phyloP scores from a whole-genome alignment of 2,329 filamentous ascomycete species.

The Aureobasidium melanogenum region DNA sequence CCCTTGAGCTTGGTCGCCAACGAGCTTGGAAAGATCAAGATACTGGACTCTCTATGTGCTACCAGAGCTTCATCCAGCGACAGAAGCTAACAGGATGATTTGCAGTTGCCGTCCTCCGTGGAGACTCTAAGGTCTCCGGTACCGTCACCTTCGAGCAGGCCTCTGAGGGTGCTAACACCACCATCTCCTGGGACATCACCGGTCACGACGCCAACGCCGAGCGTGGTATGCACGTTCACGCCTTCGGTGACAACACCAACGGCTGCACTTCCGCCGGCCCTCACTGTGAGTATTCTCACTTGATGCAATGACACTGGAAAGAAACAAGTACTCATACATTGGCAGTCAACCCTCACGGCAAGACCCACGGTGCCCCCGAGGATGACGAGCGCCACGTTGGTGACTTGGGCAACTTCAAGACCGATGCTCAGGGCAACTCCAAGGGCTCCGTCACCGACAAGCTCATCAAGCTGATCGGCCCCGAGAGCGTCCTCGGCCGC shows the following conservation, averaged over 20 bases:
- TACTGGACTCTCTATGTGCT: background rate
- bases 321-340: background rate
- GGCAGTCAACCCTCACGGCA: slow-evolving; percentile 90
- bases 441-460: slow-evolving; percentile 73
- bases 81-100: background rate
- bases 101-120: slow-evolving; percentile 88
- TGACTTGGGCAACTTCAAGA: slow-evolving; percentile 95
- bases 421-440: slow-evolving; percentile 83
- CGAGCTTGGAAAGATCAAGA: background rate
- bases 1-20: background rate
- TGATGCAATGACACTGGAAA: background rate
- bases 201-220: slow-evolving; percentile 91
- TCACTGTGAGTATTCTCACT: slow-evolving; percentile 62
- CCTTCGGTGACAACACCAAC: slow-evolving; percentile 99
- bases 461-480: slow-evolving; percentile 89
- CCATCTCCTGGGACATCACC: slow-evolving; percentile 82
- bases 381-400: slow-evolving; percentile 89
- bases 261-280: slow-evolving; percentile 97
- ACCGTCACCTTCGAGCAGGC: slow-evolving; percentile 93
- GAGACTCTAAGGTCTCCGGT: slow-evolving; percentile 91
- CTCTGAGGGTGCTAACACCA: slow-evolving; percentile 72
- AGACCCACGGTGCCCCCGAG: slow-evolving; percentile 79
- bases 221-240: slow-evolving; percentile 97
- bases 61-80: background rate
- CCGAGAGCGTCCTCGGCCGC: slow-evolving; percentile 89